A percentile compares a stretch with the other conserved stretches of the same genome.
Evolutionary conservation across 495 filamentous ascomycete genomes (phyloP).

Genomic region (Podospora bellae-mahoneyi): DNA sequence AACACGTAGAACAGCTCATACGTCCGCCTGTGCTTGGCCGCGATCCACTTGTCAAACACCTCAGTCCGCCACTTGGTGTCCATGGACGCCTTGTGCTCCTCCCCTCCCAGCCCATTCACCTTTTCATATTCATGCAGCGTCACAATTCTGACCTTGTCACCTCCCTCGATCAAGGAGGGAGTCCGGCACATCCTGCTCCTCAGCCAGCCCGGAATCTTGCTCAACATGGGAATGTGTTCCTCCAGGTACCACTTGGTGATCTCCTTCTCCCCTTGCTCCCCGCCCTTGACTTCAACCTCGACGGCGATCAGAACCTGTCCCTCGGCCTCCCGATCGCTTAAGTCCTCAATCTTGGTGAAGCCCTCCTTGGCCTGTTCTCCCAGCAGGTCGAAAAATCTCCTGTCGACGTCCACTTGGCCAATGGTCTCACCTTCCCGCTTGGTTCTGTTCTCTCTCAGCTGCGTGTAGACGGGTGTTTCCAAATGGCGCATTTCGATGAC

Average conservation of each 20-base stretch:
- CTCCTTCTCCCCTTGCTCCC: conserved; percentile 51
- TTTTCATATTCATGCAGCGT: conserved; percentile 68
- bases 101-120: conserved; percentile 59
- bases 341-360: conserved; percentile 57
- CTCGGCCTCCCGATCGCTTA: conserved; percentile 55
- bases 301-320: conserved; percentile 62
- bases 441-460: conserved; percentile 65
- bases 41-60: conserved; percentile 54
- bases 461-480: conserved; percentile 62
- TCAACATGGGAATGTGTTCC: conserved; percentile 68
- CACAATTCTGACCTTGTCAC: conserved; percentile 50
- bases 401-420: conserved; percentile 67
- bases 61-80: conserved; percentile 55
- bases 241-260: conserved; percentile 65
- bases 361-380: conserved; percentile 48
- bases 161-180: conserved; percentile 41
- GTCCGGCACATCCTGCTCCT: conserved; percentile 64
- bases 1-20: conserved; percentile 78
- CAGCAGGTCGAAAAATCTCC: conserved; percentile 65
- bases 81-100: conserved; percentile 59
- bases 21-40: conserved; percentile 51
- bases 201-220: conserved; percentile 72
- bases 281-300: conserved; percentile 52
- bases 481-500: conserved; percentile 69
- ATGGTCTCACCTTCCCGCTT: conserved; percentile 72